phyloP scores from a whole-genome alignment of 192 early-diverging fungal species.

The Rhizoclosmatium globosum region DNA sequence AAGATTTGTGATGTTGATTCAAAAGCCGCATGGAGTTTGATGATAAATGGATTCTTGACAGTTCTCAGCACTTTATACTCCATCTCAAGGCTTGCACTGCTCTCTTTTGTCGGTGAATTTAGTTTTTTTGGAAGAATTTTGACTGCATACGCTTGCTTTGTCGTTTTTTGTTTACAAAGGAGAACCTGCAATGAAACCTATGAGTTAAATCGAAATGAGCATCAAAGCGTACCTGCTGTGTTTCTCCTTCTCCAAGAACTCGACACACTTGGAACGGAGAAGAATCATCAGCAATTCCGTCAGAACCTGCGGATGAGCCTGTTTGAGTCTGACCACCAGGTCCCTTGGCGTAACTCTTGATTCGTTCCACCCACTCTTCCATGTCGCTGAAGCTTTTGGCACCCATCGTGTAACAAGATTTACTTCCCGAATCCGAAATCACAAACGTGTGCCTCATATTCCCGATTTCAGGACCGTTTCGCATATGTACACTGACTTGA shows the following conservation, averaged over 20 bases:
- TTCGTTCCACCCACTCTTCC: constrained; percentile 12
- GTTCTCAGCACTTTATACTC: constrained; percentile 55
- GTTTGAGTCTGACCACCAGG: neutral
- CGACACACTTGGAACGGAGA: constrained; percentile 16
- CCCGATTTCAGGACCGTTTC: neutral
- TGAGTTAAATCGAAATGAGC: neutral
- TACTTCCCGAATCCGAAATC: neutral
- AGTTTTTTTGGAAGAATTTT: constrained; percentile 45
- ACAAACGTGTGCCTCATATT: constrained; percentile 3
- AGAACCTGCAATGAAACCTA: neutral
- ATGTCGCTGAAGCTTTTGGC: constrained; percentile 12
- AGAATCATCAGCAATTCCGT: neutral
- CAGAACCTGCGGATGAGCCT: neutral
- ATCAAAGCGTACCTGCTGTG: neutral
- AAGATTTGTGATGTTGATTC: constrained; percentile 52
- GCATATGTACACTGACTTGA: neutral
- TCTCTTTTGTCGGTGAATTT: neutral
- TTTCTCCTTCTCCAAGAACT: constrained; percentile 4
- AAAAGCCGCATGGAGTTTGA: constrained; percentile 62
- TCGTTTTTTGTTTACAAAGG: constrained; percentile 44
- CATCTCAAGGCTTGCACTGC: constrained; percentile 1
- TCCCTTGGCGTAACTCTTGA: neutral
- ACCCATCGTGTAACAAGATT: neutral
- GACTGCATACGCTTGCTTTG: constrained; percentile 61
- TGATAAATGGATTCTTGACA: constrained; percentile 61